Percentiles rank a stretch among this genome's conserved stretches.
Conservation (phyloP, 257 asterid genomes). For the Lycium ferocissimum region DNA sequence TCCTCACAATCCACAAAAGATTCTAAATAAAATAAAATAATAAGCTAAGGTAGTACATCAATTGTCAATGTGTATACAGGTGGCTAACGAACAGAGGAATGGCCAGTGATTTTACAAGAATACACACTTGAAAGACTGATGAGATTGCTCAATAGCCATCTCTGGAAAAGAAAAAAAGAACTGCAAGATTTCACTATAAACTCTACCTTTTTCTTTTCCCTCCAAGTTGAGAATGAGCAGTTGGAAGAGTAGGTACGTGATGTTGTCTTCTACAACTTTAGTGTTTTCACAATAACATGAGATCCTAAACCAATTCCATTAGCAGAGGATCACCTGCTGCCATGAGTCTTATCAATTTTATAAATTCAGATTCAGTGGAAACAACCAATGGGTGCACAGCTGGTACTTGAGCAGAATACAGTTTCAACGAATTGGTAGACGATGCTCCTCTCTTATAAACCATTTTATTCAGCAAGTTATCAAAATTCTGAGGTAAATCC, state of each 20-base stretch:
- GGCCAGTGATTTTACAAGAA: background rate
- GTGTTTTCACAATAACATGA: conserved; percentile 19
- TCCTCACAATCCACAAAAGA: background rate
- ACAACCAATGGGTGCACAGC: conserved; percentile 38
- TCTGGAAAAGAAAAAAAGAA: background rate
- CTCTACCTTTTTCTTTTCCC: background rate
- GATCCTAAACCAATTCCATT: conserved; percentile 36
- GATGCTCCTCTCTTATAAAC: conserved; percentile 29
- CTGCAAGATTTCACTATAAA: background rate
- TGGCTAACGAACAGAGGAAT: background rate
- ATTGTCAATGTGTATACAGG: background rate
- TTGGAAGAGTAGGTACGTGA: conserved; percentile 1
- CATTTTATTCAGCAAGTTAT: conserved; percentile 41
- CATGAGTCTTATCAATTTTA: conserved; percentile 37
- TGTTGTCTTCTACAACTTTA: conserved; percentile 7
- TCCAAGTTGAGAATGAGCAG: background rate
- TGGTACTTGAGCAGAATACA: conserved; percentile 40
- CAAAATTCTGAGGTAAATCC: conserved; percentile 54
- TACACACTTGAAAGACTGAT: conserved; percentile 22
- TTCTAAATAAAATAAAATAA: background rate
- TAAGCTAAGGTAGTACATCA: background rate
- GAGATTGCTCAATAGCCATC: background rate
- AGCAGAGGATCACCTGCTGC: conserved; percentile 39
- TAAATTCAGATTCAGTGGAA: conserved; percentile 35
- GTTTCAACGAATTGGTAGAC: conserved; percentile 13